Base-by-base conservation (phyloP, 345 rosid species). In the Populus tremula region DNA sequence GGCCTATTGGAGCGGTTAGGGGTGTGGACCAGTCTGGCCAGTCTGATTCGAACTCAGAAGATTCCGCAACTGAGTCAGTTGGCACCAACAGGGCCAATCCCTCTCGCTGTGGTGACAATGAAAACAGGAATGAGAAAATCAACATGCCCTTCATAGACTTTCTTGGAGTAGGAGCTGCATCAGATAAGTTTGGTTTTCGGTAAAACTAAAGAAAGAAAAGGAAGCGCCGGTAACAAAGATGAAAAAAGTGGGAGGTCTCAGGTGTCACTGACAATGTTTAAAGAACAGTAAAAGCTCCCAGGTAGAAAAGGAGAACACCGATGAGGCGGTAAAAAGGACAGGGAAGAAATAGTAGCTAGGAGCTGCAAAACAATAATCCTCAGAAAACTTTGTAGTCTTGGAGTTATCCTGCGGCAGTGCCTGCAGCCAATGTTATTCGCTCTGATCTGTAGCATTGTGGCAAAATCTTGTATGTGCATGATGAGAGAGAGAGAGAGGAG, bases 41-140 rank as follows among this genome's bases (percentile, higher is more conserved):
- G 63, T 86, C 91, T 59, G 92, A 87, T 87, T 88, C 96, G 76
- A 87, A 83, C 82, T 87, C 89, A 27, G 90, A 88, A 75, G 84
- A 72, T 27, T 87, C 93, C 23, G 91, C 78, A 75, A 75, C 77
- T 27, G 89, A 84, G 78, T 86, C 92, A 18, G 83, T 83, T 62
- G 86, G 80, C 75, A 86, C 81, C 50, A 77, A 29, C 50, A 77
- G 76, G 77, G 76, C 72, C 84, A 82, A 69, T 62, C 45, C 77
- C 41, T 82, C 82, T 31, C 33, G 29, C 23, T 69, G 68, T 70
- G 76, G 73, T 64, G 80, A 80, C 64, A 70, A 43, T 66, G 80
- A 70, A 62, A 73, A 66, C 47, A 76, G 71, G 23, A 73, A 69
- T 56, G 79, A 62, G 73, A 82, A 65, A 76, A 86, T 76, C 75